Base-by-base conservation (phyloP, 192 early-diverging fungal genomes). In the Coemansia sp. region DNA sequence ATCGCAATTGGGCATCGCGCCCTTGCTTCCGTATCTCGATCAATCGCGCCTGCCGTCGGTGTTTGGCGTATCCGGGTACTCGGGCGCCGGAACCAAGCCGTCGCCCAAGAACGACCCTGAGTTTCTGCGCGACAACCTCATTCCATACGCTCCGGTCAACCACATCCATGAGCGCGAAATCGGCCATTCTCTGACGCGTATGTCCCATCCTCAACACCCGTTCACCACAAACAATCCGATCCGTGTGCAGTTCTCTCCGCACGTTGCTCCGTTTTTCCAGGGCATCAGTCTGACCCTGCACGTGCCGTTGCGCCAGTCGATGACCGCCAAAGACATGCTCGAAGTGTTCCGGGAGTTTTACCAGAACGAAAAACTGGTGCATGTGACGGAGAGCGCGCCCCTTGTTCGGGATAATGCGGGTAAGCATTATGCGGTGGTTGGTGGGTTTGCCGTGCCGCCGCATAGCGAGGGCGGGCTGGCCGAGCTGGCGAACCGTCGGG, bases 81-180 rank as follows among this genome's bases (percentile, higher is more conserved):
- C 90, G 67, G 97, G 97, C n/a, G 97, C 97, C 10, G 97, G 97
- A 4, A 99, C 97, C 31, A 95, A 90, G 61, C 95, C 97, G 44
- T 94, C 92, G 54, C 90, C 88, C 57, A 98, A 97, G 78, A 99
- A 99, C 82, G 92, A 99, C 74, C 83, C 90, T 38, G 86, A 81
- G 28, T 88, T 91, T 58, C 84, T 99, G 20, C 79, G 76, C 24
- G 90, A 98, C 80, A 97, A 97, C 72, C 56, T 99, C 28, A 87
- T 99, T 58, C 92, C 95, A 4, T 99, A 99, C 66, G 60, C 93
- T 15, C 82, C 97, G 7, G 93, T 92, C 9, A 88, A 88, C 76
- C 97, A 99, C 79, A 96, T 99, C 56, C 97, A 99, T 74, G 96
- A 98, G 78, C 84, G 88, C 50, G 97, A 99, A 76, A 86, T 97